Evolutionary conservation across 768 basidiomycete genomes (phyloP), one percentile per base, ranked within the genome.

Genomic region (Boletus rubescentipes): DNA sequence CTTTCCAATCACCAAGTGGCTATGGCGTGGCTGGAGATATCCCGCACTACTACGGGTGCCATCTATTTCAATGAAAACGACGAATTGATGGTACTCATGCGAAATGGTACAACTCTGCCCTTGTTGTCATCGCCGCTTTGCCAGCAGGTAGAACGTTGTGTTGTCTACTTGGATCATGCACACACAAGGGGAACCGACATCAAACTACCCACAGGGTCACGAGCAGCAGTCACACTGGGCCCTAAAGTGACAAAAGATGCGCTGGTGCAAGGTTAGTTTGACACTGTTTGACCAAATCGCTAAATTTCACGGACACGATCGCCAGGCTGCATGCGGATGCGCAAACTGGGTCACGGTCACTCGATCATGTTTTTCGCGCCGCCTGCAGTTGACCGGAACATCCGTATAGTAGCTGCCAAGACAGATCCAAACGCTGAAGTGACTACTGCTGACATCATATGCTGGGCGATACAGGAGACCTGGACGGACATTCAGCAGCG

Each of bases 261-360:
- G n/a, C 40, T 73, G 2, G 42, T 63, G 0, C 72, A 73, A 63
- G 72, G 72, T 69, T 39, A 18, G 69, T 49, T 10, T 15, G 4
- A 30, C 10, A 30, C 14, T 29, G 5, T 18, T n/a, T n/a, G 5
- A 45, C 26, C 2, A 37, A 31, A n/a, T 14, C 15, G 12, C 18
- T 4, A 1, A 4, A 34, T 46, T 32, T 34, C 40, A 21, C 39
- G 15, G 11, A 29, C 8, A n/a, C 10, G 12, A 7, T 46, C 29
- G 12, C 23, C 12, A 79, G 78, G 77, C 7, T 80, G 78, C 49
- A 80, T 80, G 79, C 68, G 79, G 14, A 78, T 80, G 78, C 71
- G 78, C 5, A 69, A 72, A 54, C 66, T 80, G 2, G 79, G 79
- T 8, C 58, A 64, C 16, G 77, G 75, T 0, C 79, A 80, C 54